Evolutionary conservation across 805 yeast species (phyloP).

Genomic region (Wickerhamomyces canadensis): DNA sequence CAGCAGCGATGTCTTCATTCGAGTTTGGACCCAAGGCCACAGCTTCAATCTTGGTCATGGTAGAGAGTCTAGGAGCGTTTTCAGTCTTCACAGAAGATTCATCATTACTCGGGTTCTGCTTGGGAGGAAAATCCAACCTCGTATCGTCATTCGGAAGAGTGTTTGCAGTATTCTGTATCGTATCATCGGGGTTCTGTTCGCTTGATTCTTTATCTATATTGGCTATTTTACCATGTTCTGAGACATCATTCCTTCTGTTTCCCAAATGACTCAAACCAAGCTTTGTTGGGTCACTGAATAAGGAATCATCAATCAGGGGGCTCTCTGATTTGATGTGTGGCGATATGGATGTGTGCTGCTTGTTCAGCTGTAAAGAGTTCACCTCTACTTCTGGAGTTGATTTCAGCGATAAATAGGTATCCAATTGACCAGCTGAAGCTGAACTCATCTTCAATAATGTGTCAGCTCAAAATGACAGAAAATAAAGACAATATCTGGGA

Average conservation of each 20-base stretch:
- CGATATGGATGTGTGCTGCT: not conserved
- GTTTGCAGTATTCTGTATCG: not conserved
- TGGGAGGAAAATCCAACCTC: not conserved
- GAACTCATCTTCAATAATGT: constrained; percentile 9
- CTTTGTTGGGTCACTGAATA: not conserved
- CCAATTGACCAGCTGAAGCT: constrained; percentile 15
- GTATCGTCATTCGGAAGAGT: not conserved
- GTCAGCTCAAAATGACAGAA: no score
- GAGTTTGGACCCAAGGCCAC: no score
- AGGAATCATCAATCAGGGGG: constrained; percentile 4
- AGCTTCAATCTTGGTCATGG: no score
- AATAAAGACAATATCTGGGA: not conserved
- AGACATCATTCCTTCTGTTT: no score
- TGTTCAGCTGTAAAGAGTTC: constrained; percentile 13
- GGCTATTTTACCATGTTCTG: no score
- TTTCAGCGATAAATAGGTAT: constrained; percentile 9
- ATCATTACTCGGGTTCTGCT: not conserved
- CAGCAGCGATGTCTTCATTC: not conserved
- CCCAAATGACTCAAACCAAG: not conserved
- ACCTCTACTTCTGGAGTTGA: constrained; percentile 13
- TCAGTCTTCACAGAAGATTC: not conserved
- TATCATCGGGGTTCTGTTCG: not conserved
- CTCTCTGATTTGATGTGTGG: constrained; percentile 1
- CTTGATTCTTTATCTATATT: no score
- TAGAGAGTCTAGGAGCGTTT: no score